phyloP scores from a whole-genome alignment of 2,329 filamentous ascomycete species.

The Pseudocercospora musae region DNA sequence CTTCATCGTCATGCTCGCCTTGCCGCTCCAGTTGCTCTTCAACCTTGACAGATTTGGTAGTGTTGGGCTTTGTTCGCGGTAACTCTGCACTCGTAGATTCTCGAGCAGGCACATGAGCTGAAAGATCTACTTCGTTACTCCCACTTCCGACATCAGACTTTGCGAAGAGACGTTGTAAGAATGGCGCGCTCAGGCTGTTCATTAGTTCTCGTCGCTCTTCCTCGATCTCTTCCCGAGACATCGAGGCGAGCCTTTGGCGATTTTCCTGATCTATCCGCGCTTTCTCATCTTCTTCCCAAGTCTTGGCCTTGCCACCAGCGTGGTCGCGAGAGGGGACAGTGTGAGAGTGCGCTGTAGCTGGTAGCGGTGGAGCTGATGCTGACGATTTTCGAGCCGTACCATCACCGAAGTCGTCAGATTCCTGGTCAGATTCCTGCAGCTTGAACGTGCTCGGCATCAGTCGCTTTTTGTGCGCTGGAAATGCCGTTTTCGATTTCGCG shows the following conservation, averaged over 20 bases:
- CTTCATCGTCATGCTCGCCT: slow-evolving; percentile 3
- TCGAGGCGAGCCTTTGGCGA: slow-evolving; percentile 64
- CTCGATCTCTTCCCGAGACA: slow-evolving; percentile 80
- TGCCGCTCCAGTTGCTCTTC: slow-evolving; percentile 15
- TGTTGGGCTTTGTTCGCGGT: slow-evolving; percentile 10
- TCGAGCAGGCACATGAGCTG: slow-evolving; percentile 9
- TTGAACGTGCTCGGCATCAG: slow-evolving; percentile 74
- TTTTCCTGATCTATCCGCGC: slow-evolving; percentile 81
- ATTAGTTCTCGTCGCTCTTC: slow-evolving; percentile 78
- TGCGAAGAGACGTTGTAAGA: slow-evolving; percentile 73
- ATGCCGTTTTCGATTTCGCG: slow-evolving; percentile 61
- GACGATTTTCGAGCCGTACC: neutral
- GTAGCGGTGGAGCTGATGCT: neutral
- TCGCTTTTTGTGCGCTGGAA: slow-evolving; percentile 84
- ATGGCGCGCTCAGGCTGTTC: slow-evolving; percentile 66
- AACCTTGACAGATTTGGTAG: slow-evolving; percentile 28
- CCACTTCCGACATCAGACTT: slow-evolving; percentile 72
- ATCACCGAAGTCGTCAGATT: neutral
- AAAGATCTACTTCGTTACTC: slow-evolving; percentile 41
- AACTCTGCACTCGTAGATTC: neutral
- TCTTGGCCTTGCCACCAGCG: slow-evolving; percentile 21
- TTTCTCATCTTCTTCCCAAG: slow-evolving; percentile 57
- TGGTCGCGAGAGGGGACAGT: slow-evolving; percentile 2
- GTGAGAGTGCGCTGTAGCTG: neutral
- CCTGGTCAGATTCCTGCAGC: slow-evolving; percentile 56